Evolutionary conservation across 108 stramenopile genomes (phyloP), one percentile per base, ranked within the genome.

Genomic region (Pseudonitzschia multiseries): DNA sequence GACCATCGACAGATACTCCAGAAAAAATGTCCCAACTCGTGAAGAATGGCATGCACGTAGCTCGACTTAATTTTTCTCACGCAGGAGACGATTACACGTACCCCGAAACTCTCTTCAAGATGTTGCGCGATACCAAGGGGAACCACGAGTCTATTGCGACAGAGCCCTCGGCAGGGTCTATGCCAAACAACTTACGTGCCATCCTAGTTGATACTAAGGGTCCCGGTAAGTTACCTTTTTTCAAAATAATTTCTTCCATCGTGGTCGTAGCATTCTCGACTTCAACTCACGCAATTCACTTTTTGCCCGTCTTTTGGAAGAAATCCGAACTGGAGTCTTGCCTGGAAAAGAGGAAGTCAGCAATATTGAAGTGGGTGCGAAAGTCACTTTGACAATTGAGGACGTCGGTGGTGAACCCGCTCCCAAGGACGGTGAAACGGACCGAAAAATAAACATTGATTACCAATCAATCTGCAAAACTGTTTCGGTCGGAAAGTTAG

Each of bases 51-150:
- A 97, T 97, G 96, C 83, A 89, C 82, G 92, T 96, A 28, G 91
- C 91, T 20, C 81, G 97, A 9, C 76, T 98, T 15, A 98, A 98
- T 86, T 97, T 98, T 82, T 93, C 92, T 51, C 84, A 86, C 32
- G 84, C 89, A 27, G 87, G 89, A 4, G 27, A 51, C 2, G 86
- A 85, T 67, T 86, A 85, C 59, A 73, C 79, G 26, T 87, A 87
- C 61, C 85, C 89, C 32, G 81, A 86, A 66, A 69, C 65, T 9
- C 64, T 78, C 20, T 41, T 87, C 53, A 70, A 71, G 20, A 72
- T 82, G 32, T 42, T 87, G 12, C 84, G 90, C 13, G 71, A 81
- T 40, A 83, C 75, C 2, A 66, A 51, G 26, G 87, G 88, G 28
- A 71, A 80, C 36, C 86, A 88, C 75, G 70, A 75, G 0, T 64